Conservation (phyloP, 2,329 filamentous ascomycete genomes). For the Lachnellula cervina region DNA sequence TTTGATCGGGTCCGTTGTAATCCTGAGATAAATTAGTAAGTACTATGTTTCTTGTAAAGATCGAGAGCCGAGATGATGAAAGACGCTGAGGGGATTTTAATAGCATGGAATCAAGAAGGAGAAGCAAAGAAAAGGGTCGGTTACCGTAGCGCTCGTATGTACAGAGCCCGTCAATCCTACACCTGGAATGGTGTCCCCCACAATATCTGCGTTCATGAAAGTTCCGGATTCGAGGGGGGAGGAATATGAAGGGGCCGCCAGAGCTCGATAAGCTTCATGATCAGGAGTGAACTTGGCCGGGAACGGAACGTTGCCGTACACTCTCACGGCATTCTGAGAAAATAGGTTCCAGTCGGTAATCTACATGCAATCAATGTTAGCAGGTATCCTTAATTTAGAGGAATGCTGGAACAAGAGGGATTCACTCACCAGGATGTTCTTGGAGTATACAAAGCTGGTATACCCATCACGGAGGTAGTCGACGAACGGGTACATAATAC, state of each 20-base stretch:
- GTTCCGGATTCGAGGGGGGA: background rate
- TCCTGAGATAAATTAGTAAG: background rate
- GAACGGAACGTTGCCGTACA: conserved; percentile 36
- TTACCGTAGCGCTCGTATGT: too few species aligned
- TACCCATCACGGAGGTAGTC: conserved; percentile 46
- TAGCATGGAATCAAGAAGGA: too few species aligned
- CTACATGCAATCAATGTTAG: too few species aligned
- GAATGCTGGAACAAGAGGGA: too few species aligned
- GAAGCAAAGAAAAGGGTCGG: too few species aligned
- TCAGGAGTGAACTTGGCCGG: background rate
- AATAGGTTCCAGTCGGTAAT: conserved; percentile 39
- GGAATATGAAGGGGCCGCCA: background rate
- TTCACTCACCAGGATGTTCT: conserved; percentile 40
- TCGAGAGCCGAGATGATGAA: too few species aligned
- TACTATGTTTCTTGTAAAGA: too few species aligned
- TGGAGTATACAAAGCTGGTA: conserved; percentile 47
- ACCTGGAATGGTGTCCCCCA: too few species aligned
- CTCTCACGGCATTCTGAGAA: conserved; percentile 30
- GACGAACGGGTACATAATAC: conserved; percentile 52
- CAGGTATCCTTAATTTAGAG: too few species aligned
- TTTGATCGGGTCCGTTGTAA: background rate
- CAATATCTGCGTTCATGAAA: too few species aligned
- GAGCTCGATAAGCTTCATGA: background rate
- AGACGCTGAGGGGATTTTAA: too few species aligned
- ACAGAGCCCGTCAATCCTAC: too few species aligned